Base-by-base conservation (phyloP, 2,329 filamentous ascomycete genomes). In the Graphium sp. region DNA sequence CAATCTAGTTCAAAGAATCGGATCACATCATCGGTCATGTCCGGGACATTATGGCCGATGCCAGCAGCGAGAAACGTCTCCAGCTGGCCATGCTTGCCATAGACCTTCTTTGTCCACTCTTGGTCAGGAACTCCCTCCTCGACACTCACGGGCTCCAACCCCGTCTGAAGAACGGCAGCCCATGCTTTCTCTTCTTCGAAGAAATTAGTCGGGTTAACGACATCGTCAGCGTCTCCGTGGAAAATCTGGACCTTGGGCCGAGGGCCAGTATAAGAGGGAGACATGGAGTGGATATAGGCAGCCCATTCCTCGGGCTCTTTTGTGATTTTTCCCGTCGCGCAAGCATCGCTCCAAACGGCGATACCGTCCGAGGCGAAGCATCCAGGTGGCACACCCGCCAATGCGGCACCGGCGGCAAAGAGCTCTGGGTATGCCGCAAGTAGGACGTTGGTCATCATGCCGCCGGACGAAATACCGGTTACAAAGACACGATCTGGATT, bases 191-290 rank as follows among this genome's bases (percentile, higher is more conserved):
- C 48, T 36, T 58, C 58, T 46, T 73, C 66, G 5, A 53, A 43
- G 35, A 63, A 66, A 41, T 69, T 67, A 28, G 51, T 49, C 16
- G 61, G 64, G 23, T 56, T 50, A 2, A 73, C 45, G 5, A 56
- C 56, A 18, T 57, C 51, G 35, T 73, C 66, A 1, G 36, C 41
- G 4, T 57, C 61, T 7, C 67, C 67, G 40, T 73, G 67, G 43
- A 63, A 64, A 22, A 72, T 52, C 43, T 69, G 63, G 49, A 73
- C 53, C 39, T 61, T 62, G 0, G 67, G 66, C 9, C 63, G 47
- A 28, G 56, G 49, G 1, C 64, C 62, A 3, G 41, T 49, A 37
- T 69, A 69, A 0, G 49, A 55, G 0, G 62, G 60, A 35, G 65
- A 64, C 35, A 58, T 63, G 1, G 43, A 47, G 27, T 39, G 29